Base-by-base conservation (phyloP, 805 yeast genomes). In the Ogataea kodamae region DNA sequence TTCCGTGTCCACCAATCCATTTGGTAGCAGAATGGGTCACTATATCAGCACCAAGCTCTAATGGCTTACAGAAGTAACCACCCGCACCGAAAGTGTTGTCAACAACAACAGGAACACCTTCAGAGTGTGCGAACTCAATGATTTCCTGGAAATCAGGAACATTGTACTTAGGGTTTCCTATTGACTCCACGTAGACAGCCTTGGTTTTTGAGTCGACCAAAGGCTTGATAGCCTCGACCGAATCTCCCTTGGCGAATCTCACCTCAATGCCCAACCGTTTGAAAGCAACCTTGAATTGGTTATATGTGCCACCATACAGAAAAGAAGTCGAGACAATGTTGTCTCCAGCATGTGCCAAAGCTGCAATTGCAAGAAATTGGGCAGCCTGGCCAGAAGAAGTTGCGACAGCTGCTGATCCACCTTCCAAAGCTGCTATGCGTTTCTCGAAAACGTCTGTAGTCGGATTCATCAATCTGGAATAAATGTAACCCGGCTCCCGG, bases 51-150 rank as follows among this genome's bases (percentile, higher is more conserved):
- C 97, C 97, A 53, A 75, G 82, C 43, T 83, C 83, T 48, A 89
- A 64, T 43, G 97, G 97, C 47, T 74, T 78, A 40, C 85, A 75
- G 51, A 84, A 74, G 68, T 65, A 88, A 30, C 97, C 97, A 62
- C 95, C 97, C 26, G 96, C 96, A 57, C 96, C 97, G 52, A 89
- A 89, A 12, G 97, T 89, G 76, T 89, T 89, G 65, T 89, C 97
- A 28, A 84, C 96, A 31, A 89, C 90, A 28, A 90, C 78, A 31
- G 96, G 95, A 30, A 88, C 69, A 41, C 96, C 96, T 46, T 83
- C 72, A 39, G 80, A 76, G 61, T 87, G 96, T 34, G 95, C 95
- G 32, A 84, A 67, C 19, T 72, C 79, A 28, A 74, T 74, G 44
- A 89, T 71, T 36, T 68, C 74, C 61, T 82, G 87, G 52, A 90